These are phyloP conservation scores for Aspergillus olivimuriae DNA, from an alignment of 495 filamentous ascomycete species.

Conservation along the genomic window DNA sequence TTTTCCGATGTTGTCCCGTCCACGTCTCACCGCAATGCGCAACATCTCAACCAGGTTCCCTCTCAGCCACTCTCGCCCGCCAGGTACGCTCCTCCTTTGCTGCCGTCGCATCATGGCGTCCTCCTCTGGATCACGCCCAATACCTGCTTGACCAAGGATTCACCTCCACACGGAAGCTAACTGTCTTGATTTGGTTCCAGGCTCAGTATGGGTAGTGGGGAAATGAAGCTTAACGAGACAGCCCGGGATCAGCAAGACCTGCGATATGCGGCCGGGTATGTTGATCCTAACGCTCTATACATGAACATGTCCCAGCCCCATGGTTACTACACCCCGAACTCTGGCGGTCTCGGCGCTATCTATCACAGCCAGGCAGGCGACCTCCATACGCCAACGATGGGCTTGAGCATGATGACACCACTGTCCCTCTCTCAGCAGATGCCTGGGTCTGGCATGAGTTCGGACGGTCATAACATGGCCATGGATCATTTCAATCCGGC, in stretches of 20 bases:
- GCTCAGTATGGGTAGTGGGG: conserved; percentile 40
- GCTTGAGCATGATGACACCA: conserved; percentile 74
- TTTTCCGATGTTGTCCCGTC: conserved; percentile 60
- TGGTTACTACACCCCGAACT: conserved; percentile 84
- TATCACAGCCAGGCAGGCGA: conserved; percentile 85
- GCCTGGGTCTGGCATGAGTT: conserved; percentile 40
- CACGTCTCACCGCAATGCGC: conserved; percentile 8
- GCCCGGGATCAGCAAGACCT: conserved; percentile 73
- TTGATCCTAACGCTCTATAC: conserved; percentile 85
- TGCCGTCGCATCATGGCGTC: no score
- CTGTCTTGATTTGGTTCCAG: conserved; percentile 15
- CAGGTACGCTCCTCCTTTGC: no score
- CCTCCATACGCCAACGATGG: conserved; percentile 77
- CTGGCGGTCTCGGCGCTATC: conserved; percentile 72
- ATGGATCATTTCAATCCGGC: conserved; percentile 57
- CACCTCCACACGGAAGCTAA: neutral
- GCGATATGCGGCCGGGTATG: conserved; percentile 78
- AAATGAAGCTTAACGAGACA: conserved; percentile 71
- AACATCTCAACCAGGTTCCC: conserved; percentile 2
- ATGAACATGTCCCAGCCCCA: conserved; percentile 66
- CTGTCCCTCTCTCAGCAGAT: conserved; percentile 67
- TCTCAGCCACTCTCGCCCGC: neutral
- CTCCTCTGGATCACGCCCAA: no score
- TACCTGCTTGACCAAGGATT: neutral
- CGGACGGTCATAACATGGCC: conserved; percentile 17